A percentile compares a stretch with the other conserved stretches of the same genome.
These are phyloP conservation scores for Cystobasidium slooffiae DNA, from an alignment of 1,284 basidiomycete genomes.

Conservation along the genomic window DNA sequence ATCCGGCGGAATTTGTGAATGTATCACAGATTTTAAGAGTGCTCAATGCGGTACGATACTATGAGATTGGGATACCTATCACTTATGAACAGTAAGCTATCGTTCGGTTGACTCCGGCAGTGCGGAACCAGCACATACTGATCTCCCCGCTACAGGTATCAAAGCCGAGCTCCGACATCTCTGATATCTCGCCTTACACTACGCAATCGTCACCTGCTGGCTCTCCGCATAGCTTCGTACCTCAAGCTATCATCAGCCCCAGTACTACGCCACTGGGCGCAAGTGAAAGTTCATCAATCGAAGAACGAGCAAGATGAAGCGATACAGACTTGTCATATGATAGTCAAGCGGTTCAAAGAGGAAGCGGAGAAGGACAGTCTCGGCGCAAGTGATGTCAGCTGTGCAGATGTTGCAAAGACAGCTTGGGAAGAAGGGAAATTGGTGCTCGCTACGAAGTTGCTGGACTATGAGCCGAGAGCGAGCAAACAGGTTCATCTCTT, in stretches of 20 bases:
- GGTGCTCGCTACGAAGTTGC: slow-evolving; percentile 87
- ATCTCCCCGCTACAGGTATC: slow-evolving; percentile 44
- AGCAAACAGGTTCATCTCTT: slow-evolving; percentile 92
- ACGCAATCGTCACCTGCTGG: slow-evolving; percentile 86
- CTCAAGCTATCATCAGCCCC: slow-evolving; percentile 80
- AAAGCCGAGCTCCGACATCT: slow-evolving; percentile 54
- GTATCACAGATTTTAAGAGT: slow-evolving; percentile 93
- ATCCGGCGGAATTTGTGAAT: slow-evolving; percentile 84
- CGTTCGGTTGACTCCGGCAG: background rate
- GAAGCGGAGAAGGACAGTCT: slow-evolving; percentile 57
- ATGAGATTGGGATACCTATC: slow-evolving; percentile 90
- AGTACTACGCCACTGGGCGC: slow-evolving; percentile 93
- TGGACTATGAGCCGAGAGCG: slow-evolving; percentile 86
- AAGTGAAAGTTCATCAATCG: slow-evolving; percentile 63
- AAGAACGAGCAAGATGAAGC: slow-evolving; percentile 69
- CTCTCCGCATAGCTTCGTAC: slow-evolving; percentile 85
- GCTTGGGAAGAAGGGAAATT: slow-evolving; percentile 90
- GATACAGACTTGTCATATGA: slow-evolving; percentile 56
- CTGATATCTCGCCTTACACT: slow-evolving; percentile 82
- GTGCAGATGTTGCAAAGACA: slow-evolving; percentile 89
- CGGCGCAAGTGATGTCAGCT: slow-evolving; percentile 67
- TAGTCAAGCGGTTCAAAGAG: slow-evolving; percentile 56
- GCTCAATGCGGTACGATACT: slow-evolving; percentile 88
- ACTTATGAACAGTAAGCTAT: slow-evolving; percentile 80
- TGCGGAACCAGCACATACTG: background rate